These are phyloP conservation scores for Crotalaria pallida DNA, from an alignment of 306 rosid species.

Conservation along the genomic window DNA sequence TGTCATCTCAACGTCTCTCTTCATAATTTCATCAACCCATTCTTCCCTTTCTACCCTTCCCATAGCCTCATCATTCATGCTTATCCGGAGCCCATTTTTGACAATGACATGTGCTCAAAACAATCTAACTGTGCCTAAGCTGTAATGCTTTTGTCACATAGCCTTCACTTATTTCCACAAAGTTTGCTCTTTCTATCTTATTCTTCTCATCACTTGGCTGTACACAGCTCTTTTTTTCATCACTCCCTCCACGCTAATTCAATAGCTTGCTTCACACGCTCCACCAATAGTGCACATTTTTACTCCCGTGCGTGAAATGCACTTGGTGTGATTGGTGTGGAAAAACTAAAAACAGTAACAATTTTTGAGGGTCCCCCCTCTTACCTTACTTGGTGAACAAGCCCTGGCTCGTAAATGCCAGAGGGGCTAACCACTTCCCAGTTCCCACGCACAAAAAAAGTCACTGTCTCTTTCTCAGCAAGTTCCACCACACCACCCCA, in stretches of 20 bases:
- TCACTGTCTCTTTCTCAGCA: conserved; percentile 25
- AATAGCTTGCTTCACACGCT: conserved; percentile 31
- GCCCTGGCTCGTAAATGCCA: conserved; percentile 45
- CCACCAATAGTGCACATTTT: background rate
- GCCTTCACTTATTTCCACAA: conserved; percentile 40
- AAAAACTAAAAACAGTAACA: conserved; percentile 1
- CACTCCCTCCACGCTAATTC: background rate
- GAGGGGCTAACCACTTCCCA: conserved; percentile 31
- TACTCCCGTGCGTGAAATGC: conserved; percentile 17
- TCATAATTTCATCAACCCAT: background rate
- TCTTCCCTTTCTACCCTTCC: conserved; percentile 23
- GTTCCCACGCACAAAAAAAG: conserved; percentile 23
- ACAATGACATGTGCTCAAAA: background rate
- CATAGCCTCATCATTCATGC: background rate
- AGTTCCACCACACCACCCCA: conserved; percentile 3
- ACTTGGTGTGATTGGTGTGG: background rate
- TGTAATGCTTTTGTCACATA: conserved; percentile 54
- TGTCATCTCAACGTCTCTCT: conserved; percentile 53
- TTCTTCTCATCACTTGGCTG: background rate
- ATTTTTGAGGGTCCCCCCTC: conserved; percentile 19
- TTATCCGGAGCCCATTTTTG: conserved; percentile 2
- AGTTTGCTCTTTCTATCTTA: background rate
- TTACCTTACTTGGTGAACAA: conserved; percentile 32
- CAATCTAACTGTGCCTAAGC: conserved; percentile 44
- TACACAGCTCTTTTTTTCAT: background rate